phyloP scores from a whole-genome alignment of 192 early-diverging fungal genomes.

The Phycomyces blakesleeanus region DNA sequence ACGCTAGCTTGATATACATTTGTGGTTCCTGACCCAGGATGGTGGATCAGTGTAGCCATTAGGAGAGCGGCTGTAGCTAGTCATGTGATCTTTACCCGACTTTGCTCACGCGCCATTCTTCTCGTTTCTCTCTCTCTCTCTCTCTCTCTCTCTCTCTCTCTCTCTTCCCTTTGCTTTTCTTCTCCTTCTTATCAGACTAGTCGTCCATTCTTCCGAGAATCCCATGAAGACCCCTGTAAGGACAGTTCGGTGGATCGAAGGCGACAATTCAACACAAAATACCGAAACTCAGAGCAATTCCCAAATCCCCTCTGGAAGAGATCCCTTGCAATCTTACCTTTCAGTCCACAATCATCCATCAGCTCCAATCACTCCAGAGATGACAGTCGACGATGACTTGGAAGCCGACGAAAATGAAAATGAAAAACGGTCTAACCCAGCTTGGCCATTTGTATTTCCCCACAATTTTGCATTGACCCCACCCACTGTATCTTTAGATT shows the following conservation, averaged over 20 bases:
- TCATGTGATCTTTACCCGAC: neutral
- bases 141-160: slow-evolving; percentile 5
- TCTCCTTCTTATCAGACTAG: neutral
- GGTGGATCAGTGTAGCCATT: neutral
- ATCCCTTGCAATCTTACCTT: neutral
- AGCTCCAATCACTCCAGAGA: neutral
- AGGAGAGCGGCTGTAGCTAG: neutral
- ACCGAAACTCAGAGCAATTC: neutral
- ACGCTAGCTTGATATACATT: neutral
- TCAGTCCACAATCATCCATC: neutral
- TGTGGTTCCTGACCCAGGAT: neutral
- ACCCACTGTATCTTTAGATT: neutral
- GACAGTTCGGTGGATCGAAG: slow-evolving; percentile 20
- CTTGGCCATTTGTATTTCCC: slow-evolving; percentile 10
- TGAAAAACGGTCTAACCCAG: slow-evolving; percentile 1
- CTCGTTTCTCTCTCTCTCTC: neutral
- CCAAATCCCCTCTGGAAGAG: neutral
- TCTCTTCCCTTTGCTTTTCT: slow-evolving; percentile 7
- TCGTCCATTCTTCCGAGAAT: too few species aligned
- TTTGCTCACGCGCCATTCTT: neutral
- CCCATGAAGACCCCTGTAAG: neutral
- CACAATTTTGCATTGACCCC: neutral
- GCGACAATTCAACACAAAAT: slow-evolving; percentile 8
- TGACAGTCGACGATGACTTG: neutral
- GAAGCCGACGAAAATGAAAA: neutral